Conservation (phyloP, 2,329 filamentous ascomycete genomes). For the Gyromitra esculenta region DNA sequence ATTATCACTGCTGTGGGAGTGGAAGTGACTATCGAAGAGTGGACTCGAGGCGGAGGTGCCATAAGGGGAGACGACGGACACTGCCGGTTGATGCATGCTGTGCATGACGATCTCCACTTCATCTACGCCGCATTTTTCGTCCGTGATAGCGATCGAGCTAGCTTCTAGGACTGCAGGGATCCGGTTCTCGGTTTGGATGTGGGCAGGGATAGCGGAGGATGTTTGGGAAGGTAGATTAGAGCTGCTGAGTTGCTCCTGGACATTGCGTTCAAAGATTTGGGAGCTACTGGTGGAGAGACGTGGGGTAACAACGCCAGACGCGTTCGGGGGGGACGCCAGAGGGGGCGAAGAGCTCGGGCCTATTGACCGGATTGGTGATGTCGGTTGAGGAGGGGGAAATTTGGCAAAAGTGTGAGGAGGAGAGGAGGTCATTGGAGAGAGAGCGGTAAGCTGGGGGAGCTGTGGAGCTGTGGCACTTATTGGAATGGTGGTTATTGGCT, state of each 20-base stretch:
- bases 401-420: constrained; percentile 60
- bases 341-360: constrained; percentile 74
- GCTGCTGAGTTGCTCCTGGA: constrained; percentile 76
- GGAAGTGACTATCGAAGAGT: constrained; percentile 32
- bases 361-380: constrained; percentile 73
- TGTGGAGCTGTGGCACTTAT: constrained; percentile 56
- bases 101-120: constrained; percentile 87
- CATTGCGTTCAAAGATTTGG: constrained; percentile 92
- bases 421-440: constrained; percentile 62
- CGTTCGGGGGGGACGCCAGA: constrained; percentile 63
- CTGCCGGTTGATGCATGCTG: constrained; percentile 80
- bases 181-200: constrained; percentile 93
- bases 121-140: constrained; percentile 83
- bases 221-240: constrained; percentile 65
- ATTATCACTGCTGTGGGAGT: constrained; percentile 75
- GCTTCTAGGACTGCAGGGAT: constrained; percentile 92
- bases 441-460: constrained; percentile 56
- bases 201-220: constrained; percentile 87
- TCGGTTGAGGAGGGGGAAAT: constrained; percentile 62
- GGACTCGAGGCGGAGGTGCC: constrained; percentile 47
- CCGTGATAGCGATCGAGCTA: constrained; percentile 90
- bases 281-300: constrained; percentile 75
- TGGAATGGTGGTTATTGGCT: constrained; percentile 50
- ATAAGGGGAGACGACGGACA: constrained; percentile 57
- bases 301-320: constrained; percentile 45